Base-by-base conservation (phyloP, 306 rosid genomes). In the Acacia melanoxylon region DNA sequence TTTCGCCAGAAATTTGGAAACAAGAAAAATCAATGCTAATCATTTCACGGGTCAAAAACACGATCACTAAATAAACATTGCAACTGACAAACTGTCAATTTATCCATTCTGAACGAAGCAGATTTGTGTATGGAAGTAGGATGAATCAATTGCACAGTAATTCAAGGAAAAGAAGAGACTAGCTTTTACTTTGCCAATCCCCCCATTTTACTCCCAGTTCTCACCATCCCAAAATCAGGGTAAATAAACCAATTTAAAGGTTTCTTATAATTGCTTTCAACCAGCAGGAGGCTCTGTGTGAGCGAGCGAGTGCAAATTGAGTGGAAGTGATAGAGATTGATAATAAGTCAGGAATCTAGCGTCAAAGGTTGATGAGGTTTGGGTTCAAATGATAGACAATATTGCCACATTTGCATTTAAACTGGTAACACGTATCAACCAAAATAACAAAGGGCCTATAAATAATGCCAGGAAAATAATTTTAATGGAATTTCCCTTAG, bases 171-270 rank as follows among this genome's bases (percentile, higher is more conserved):
- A 69, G 20, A 42, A 10, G 0, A 44, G 17, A n/a, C 56, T 42
- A 70, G 35, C 19, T 42, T 69, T n/a, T 69, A 69, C 48, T 17
- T 15, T 40, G 33, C 10, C 52, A 17, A 2, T 59, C 7, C 10
- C 72, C 20, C 72, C 48, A 33, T 40, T 68, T 68, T 68, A 27
- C 74, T 41, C 74, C 72, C 70, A 29, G 42, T 65, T 65, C 70
- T 29, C 22, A 14, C 41, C 22, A 13, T 31, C n/a, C 35, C n/a
- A 31, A 68, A 15, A 48, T 48, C 20, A 48, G 5, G 54, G 17
- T 13, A 48, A 48, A 15, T 48, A 15, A 48, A 13, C 72, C 19
- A 40, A 40, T 41, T 40, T 27, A 40, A 44, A 68, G 51, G 51
- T 40, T 68, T 9, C 20, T 16, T 3, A 67, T 8, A 67, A 67